A percentile compares a stretch with the other conserved stretches of the same genome.
Evolutionary conservation across 345 rosid species (phyloP).

Genomic region (Populus simonii): DNA sequence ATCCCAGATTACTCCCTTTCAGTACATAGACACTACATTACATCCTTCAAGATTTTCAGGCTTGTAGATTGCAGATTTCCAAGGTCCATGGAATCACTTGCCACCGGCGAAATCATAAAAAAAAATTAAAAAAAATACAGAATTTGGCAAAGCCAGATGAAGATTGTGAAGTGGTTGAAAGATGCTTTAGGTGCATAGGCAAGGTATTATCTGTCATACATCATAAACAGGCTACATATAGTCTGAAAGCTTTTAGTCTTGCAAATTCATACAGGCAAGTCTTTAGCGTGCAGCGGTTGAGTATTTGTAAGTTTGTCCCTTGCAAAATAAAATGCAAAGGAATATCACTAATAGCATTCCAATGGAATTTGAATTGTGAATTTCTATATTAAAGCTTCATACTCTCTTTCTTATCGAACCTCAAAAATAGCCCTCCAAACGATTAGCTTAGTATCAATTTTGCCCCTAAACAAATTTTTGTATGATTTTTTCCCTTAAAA

Average conservation of each 20-base stretch:
- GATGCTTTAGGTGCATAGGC: constrained; percentile 20
- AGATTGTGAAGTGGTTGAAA: constrained; percentile 14
- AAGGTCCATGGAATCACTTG: not conserved
- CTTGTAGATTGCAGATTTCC: not conserved
- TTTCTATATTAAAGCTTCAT: too few relatives aligned
- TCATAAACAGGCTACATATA: constrained; percentile 10
- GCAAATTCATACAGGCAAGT: constrained; percentile 7
- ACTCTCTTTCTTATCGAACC: too few relatives aligned
- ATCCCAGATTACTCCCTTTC: not conserved
- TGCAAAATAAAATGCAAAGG: constrained; percentile 17
- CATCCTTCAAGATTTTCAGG: not conserved
- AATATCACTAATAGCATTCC: constrained; percentile 16
- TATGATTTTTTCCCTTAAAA: too few relatives aligned
- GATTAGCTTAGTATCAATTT: too few relatives aligned
- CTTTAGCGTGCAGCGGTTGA: constrained; percentile 25
- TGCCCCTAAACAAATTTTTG: too few relatives aligned
- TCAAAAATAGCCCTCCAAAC: too few relatives aligned
- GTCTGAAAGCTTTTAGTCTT: constrained; percentile 11
- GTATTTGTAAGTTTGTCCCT: constrained; percentile 5
- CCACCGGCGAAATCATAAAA: too few relatives aligned
- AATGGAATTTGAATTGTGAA: not conserved
- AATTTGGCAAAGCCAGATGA: constrained; percentile 23
- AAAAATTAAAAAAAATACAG: not conserved
- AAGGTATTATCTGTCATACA: constrained; percentile 15
- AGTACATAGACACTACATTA: constrained; percentile 15